Evolutionary conservation across 202 grass and related monocot genomes (phyloP).

Genomic region (Bolboschoenoplectus hybrid): DNA sequence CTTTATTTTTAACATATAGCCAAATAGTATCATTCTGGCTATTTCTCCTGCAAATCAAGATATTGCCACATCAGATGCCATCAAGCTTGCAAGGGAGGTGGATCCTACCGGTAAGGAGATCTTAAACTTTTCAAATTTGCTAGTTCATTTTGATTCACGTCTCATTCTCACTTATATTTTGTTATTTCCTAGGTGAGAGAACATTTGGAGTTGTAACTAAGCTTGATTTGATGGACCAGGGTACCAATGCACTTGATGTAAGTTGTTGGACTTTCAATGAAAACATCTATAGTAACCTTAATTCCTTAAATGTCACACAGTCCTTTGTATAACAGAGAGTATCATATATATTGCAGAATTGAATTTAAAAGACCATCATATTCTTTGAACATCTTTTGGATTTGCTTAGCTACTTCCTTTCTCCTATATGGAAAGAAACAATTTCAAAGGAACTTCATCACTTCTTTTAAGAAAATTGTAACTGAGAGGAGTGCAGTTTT

Average conservation of each 20-base stretch:
- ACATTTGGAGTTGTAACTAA: constrained; percentile 98
- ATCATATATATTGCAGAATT: background rate
- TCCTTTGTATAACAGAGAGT: background rate
- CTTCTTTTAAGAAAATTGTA: background rate
- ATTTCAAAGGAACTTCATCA: background rate
- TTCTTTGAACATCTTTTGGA: background rate
- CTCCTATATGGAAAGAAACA: background rate
- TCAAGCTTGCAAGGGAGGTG: constrained; percentile 96
- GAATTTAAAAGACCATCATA: constrained; percentile 3
- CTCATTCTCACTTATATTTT: constrained; percentile 39
- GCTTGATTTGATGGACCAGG: constrained; percentile 99
- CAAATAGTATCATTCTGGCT: constrained; percentile 89
- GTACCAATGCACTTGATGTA: constrained; percentile 98
- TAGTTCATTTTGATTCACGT: constrained; percentile 32
- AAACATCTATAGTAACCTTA: background rate
- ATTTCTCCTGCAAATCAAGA: constrained; percentile 99
- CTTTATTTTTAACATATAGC: constrained; percentile 50
- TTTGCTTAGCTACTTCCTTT: background rate
- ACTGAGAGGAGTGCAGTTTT: background rate
- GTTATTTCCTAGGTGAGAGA: constrained; percentile 69
- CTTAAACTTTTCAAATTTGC: background rate
- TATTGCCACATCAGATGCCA: constrained; percentile 98
- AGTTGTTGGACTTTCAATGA: constrained; percentile 32
- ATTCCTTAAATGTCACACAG: constrained; percentile 2
- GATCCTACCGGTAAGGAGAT: constrained; percentile 75